Evolutionary conservation across 169 alveolate species (phyloP), one percentile per base, ranked within the genome.

Genomic region (Plasmodium fragile): DNA sequence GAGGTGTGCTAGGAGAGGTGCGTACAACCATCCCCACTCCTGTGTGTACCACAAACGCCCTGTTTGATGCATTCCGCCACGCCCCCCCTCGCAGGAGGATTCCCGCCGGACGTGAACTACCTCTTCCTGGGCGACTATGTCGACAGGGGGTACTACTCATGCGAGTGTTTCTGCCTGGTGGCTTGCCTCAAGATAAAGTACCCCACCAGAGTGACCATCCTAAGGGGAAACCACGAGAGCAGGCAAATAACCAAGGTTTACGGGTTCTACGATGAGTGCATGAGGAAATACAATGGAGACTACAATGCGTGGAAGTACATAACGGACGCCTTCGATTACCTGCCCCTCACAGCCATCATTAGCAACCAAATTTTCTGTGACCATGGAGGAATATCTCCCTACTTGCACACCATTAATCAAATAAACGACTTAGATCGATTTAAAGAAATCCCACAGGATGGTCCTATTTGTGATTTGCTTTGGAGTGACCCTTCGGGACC

Each of bases 351-450:
- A 11, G 99, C 99, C 6, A 92, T 99, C 6, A 97, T 99, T 75
- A 99, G 99, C 55, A 97, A 97, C 28, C 94, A 96, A 82, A 97
- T 99, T 22, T 98, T 98, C 94, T 99, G 99, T 95, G 98, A 98
- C 45, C 99, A 99, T 97, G 99, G 99, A 0, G 99, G 99, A 5
- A 96, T 99, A 72, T 98, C 99, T 13, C 99, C 99, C 7, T 96
- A 98, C 28, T 96, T 99, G 59, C 96, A 96, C 45, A 96, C 99
- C 6, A 94, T 99, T 43, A 99, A 99, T 84, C 99, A 99, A 45
- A 98, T 99, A 1, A 95, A 98, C 81, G 91, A 97, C 53, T 92
- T 98, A 49, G 95, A 96, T 80, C 36, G 97, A 94, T 96, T 65
- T 71, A 79, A 95, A 36, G 99, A 98, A 93, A 99, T 99, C 1